phyloP scores from a whole-genome alignment of 331 rosid species.

The Spiraea crenata region DNA sequence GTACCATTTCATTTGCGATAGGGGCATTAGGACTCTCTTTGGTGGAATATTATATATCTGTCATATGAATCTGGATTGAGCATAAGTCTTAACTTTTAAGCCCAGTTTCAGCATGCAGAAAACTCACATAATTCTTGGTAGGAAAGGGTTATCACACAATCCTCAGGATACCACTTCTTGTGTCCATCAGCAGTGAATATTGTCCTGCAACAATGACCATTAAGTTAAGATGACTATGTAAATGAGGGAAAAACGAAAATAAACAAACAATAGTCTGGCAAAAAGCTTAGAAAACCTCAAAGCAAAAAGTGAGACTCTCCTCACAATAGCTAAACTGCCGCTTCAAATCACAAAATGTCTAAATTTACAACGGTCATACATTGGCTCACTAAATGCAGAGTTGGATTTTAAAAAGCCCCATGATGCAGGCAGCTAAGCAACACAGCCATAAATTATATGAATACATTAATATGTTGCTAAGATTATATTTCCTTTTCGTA shows the following conservation, averaged over 20 bases:
- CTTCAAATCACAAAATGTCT: background rate
- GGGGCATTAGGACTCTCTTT: slow-evolving; percentile 63
- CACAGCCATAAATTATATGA: no score
- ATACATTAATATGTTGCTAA: no score
- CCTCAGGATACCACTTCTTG: slow-evolving; percentile 22
- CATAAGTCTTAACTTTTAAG: slow-evolving; percentile 30
- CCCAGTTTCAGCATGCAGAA: slow-evolving; percentile 21
- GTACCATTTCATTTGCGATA: slow-evolving; percentile 43
- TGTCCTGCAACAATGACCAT: slow-evolving; percentile 40
- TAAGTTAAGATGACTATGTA: background rate
- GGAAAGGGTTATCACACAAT: slow-evolving; percentile 11
- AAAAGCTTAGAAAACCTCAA: no score
- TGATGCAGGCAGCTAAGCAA: no score
- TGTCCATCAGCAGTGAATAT: background rate
- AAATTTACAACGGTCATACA: background rate
- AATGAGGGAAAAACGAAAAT: background rate
- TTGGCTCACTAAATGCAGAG: background rate
- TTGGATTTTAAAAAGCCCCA: no score
- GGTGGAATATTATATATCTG: slow-evolving; percentile 17
- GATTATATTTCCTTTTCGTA: no score
- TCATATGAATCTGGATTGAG: slow-evolving; percentile 29
- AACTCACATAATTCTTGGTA: slow-evolving; percentile 2
- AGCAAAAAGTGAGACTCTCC: background rate
- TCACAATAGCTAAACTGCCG: background rate
- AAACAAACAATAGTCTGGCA: no score